phyloP scores from a whole-genome alignment of 257 asterid genomes.

The Osmanthus fragrans region DNA sequence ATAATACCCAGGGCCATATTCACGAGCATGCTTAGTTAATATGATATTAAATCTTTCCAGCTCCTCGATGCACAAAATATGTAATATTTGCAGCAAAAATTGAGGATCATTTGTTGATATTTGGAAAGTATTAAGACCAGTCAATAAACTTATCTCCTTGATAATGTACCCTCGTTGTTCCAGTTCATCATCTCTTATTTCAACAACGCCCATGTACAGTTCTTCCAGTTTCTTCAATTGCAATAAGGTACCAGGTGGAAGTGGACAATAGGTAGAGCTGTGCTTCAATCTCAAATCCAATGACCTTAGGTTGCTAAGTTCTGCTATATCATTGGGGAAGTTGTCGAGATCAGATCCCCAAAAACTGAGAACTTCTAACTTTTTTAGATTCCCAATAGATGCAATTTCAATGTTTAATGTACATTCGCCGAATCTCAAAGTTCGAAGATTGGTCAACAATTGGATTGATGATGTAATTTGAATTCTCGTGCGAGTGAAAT shows the following conservation, averaged over 20 bases:
- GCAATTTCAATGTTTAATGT: background rate
- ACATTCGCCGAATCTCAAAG: too few species aligned
- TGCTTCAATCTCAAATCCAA: background rate
- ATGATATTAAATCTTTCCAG: background rate
- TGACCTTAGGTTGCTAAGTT: too few species aligned
- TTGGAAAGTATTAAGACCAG: slow-evolving; percentile 7
- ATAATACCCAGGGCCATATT: background rate
- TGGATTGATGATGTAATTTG: background rate
- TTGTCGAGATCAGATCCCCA: background rate
- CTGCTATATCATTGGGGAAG: slow-evolving; percentile 5
- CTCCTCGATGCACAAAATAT: background rate
- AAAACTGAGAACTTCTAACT: slow-evolving; percentile 22
- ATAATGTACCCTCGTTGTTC: background rate
- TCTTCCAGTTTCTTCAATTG: slow-evolving; percentile 19
- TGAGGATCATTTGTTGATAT: background rate
- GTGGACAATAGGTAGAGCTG: too few species aligned
- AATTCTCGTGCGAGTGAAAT: background rate
- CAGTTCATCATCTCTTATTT: background rate
- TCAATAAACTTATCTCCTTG: background rate
- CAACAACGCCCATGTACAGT: background rate
- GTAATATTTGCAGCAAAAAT: slow-evolving; percentile 5
- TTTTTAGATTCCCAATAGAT: slow-evolving; percentile 6
- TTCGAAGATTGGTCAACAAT: too few species aligned
- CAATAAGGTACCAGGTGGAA: slow-evolving; percentile 13
- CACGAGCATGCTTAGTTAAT: background rate